Base-by-base conservation (phyloP, 176 grass and related monocot species). In the Aegilops sharonensis region DNA sequence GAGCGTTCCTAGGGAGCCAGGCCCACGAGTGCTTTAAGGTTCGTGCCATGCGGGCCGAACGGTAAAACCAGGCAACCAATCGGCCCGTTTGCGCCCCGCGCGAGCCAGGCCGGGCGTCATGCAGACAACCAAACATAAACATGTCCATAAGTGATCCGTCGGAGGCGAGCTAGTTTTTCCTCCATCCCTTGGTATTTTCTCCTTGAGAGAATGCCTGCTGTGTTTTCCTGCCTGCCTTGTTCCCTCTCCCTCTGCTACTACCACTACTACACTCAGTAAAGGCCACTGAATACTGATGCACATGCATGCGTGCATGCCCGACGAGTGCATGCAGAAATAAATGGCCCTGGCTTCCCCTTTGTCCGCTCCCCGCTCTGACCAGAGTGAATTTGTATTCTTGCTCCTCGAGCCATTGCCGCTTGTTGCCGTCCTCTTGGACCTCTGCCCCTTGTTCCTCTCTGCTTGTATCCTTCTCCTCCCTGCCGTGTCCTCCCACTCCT, bases 391-490 rank as follows among this genome's bases (percentile, higher is more conserved):
- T 84, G 85, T 80, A 39, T 54, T 64, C 23, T 85, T 91, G 50
- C 30, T 77, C 20, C 77, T 62, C 3, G 77, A 78, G 78, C 78
- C 77, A 24, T 78, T 91, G 11, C 81, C 24, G 23, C 89, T 88
- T 85, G 89, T 85, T 88, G 50, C 85, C 9, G 64, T 75, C 77
- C 69, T 2, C 71, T 88, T 85, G 90, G 82, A 32, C 9, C 10
- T 35, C 77, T 85, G 71, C 64, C 3, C 1, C 10, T 84, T 74
- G 87, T 54, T 84, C 9, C 23, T 65, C 76, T 89, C 81, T 76
- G 31, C 85, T 50, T 77, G 83, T 76, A 3, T 27, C 9, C 39
- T 32, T 20, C 43, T 2, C 20, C 29, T 40, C 75, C 43, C 39
- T 12, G 76, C 66, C 52, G 50, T 68, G 59, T 3, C 68, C 3